Conservation (phyloP, 2,329 filamentous ascomycete species). For the Alternaria brassicicola region DNA sequence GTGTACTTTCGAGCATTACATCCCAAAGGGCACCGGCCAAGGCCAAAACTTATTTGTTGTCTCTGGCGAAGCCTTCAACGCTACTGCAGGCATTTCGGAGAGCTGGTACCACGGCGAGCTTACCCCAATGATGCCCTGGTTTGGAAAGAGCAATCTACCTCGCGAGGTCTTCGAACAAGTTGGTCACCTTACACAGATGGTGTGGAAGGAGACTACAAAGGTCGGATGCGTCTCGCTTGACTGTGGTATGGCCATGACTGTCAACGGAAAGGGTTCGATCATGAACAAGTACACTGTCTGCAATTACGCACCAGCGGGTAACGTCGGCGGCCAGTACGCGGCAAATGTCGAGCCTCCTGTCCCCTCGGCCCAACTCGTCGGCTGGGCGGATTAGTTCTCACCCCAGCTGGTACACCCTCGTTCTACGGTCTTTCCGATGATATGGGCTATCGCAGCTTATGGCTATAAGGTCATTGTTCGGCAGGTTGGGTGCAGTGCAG, state of each 20-base stretch:
- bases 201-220: conserved; percentile 48
- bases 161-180: conserved; percentile 56
- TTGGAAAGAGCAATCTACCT: conserved; percentile 58
- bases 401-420: conserved; percentile 9
- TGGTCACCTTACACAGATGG: conserved; percentile 47
- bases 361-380: conserved; percentile 26
- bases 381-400: conserved; percentile 37
- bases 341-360: conserved; percentile 57
- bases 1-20: conserved; percentile 73
- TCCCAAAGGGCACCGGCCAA: conserved; percentile 59
- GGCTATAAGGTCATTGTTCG: neutral
- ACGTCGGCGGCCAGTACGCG: conserved; percentile 61
- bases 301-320: conserved; percentile 78
- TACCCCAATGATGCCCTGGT: conserved; percentile 61
- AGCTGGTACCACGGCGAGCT: conserved; percentile 90
- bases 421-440: neutral
- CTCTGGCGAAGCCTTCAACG: conserved; percentile 58
- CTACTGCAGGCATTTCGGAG: conserved; percentile 74
- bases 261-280: conserved; percentile 22
- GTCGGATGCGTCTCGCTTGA: conserved; percentile 46
- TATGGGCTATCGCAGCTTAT: conserved; percentile 4
- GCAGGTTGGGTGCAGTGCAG: neutral
- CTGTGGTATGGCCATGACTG: conserved; percentile 36
- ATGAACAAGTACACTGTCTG: conserved; percentile 69
- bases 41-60: conserved; percentile 91